Evolutionary conservation across 2,329 filamentous ascomycete genomes (phyloP), one percentile per base, ranked within the genome.

Genomic region (Arthrinium puccinioides): DNA sequence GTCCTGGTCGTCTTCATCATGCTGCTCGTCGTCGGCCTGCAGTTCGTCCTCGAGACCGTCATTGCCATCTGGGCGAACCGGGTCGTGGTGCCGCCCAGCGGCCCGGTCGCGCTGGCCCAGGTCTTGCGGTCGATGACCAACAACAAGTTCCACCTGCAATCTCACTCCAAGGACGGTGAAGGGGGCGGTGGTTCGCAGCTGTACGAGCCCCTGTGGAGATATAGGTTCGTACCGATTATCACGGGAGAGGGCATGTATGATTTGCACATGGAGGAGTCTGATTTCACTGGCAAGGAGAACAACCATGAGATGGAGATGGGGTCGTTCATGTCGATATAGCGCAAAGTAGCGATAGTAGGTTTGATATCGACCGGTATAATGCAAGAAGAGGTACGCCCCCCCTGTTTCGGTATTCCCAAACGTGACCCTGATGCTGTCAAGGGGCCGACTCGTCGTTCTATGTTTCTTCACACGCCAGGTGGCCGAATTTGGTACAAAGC

Each of bases 261-360:
- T 19, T 9, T 35, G 7, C 32, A 33, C 30, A 29, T 39, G 21
- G 37, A 21, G 32, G 20, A 28, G 11, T 36, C 33, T 6, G n/a
- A 28, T 18, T 36, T 25, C 5, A 10, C 7, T 2, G 23, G 14
- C 13, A 28, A 28, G 9, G 33, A 8, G 8, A n/a, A 15, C 16
- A 14, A 27, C 25, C 13, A n/a, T 13, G 33, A 27, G 18, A 43
- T 50, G 2, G 44, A 47, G 24, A 39, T 46, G 14, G n/a, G n/a
- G n/a, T n/a, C n/a, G n/a, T n/a, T n/a, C n/a, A n/a, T n/a, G n/a
- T n/a, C n/a, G n/a, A n/a, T n/a, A n/a, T n/a, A n/a, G n/a, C n/a
- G n/a, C n/a, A n/a, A n/a, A n/a, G n/a, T n/a, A n/a, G n/a, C n/a
- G n/a, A n/a, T n/a, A n/a, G n/a, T n/a, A n/a, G n/a, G n/a, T n/a